Evolutionary conservation across 768 basidiomycete species (phyloP), one percentile per base, ranked within the genome.

Genomic region (Agaricus blazei): DNA sequence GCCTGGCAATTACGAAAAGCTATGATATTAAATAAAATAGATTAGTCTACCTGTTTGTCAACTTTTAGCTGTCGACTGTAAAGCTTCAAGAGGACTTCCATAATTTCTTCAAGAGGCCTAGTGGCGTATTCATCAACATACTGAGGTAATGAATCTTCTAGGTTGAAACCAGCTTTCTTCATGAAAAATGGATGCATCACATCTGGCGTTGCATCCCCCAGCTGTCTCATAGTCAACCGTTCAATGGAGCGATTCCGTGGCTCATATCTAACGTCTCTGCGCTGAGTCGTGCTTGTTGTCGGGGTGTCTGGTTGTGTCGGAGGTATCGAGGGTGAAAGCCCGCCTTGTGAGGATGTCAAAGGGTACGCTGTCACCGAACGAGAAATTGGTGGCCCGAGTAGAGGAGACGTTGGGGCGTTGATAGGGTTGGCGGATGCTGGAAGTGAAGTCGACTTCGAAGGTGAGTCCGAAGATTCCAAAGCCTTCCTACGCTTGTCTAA

Each of bases 121-220:
- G 89, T 87, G 5, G 88, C 92, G 58, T 89, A 93, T 67, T 94
- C 90, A 56, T 93, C 81, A 37, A 93, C 87, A 62, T 90, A 92
- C 60, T 89, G 88, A 11, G 91, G 90, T n/a, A 93, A 65, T 0
- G 88, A 85, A 59, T 91, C 89, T 65, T 91, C 87, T 48, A 93
- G 69, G 64, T 83, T 90, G 71, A 93, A 90, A 0, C 90, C 88
- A 1, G 88, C 83, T 64, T 83, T 88, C 63, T 90, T 87, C 82
- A 87, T 87, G 71, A 90, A 90, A 70, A 90, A 89, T 2, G 87
- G 87, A 66, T 88, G 88, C 88, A 88, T 88, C 23, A 90, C 87
- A 62, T 91, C 88, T 1, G 90, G 89, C 0, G 89, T 90, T n/a
- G 88, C 90, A 66, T 93, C 88, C 31, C 91, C 92, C 11, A 93